Conservation (phyloP, 331 rosid genomes). For the Ulmus americana region DNA sequence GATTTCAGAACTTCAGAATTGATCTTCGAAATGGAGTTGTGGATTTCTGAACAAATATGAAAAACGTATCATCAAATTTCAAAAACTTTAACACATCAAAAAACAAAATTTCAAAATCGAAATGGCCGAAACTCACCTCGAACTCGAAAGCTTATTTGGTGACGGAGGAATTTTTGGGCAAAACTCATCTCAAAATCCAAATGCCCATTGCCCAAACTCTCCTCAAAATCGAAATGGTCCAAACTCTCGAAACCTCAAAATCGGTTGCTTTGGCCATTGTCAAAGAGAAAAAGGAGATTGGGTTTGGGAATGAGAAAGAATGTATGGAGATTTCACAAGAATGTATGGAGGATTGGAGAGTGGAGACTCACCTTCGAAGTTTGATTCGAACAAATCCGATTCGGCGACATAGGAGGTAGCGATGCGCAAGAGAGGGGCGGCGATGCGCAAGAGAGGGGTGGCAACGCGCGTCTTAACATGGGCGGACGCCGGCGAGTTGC, state of each 20-base stretch:
- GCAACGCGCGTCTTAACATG: too few relatives aligned
- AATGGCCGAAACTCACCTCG: constrained; percentile 13
- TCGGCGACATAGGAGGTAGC: too few relatives aligned
- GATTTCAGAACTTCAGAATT: constrained; percentile 42
- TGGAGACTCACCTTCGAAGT: not conserved
- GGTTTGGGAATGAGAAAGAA: not conserved
- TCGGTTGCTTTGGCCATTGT: constrained; percentile 26
- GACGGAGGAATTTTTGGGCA: constrained; percentile 33
- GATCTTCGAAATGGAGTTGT: constrained; percentile 33
- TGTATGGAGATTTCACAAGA: not conserved
- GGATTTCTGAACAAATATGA: constrained; percentile 14
- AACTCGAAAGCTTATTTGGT: constrained; percentile 39
- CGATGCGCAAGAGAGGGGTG: too few relatives aligned
- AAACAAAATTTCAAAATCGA: too few relatives aligned
- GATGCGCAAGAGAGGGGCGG: too few relatives aligned
- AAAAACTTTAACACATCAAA: too few relatives aligned
- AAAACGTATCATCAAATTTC: not conserved
- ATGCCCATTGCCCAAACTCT: too few relatives aligned
- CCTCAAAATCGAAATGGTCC: constrained; percentile 21
- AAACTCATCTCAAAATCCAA: too few relatives aligned
- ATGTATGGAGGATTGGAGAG: not conserved
- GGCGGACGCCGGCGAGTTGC: too few relatives aligned
- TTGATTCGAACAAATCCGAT: too few relatives aligned
- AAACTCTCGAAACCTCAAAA: constrained; percentile 30
- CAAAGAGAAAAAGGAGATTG: not conserved